Base-by-base conservation (phyloP, 2,329 filamentous ascomycete genomes). In the Chaetothyriales sp. region DNA sequence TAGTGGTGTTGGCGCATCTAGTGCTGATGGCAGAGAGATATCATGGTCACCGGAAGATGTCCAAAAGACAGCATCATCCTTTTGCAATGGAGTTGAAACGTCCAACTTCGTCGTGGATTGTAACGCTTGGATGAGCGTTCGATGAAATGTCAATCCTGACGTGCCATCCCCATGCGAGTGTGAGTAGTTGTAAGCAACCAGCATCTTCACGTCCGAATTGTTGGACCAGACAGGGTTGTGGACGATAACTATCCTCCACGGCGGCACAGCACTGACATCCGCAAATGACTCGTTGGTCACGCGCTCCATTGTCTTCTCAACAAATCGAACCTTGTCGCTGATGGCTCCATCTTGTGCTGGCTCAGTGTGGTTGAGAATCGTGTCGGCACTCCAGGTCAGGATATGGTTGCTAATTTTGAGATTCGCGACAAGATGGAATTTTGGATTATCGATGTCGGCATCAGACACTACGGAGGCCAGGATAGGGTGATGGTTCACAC, bases 91-190 rank as follows among this genome's bases (percentile, higher is more conserved):
- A 1, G 52, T 9, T 18, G 62, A 51, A 4, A 9, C 20, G 22
- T 25, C 22, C 6, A 25, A 25, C 6, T 25, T 25, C 13, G 47
- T 25, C 15, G 44, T 15, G 47, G 29, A 33, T 18, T 48, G 25
- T n/a, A 49, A 25, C 20, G 13, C 60, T 4, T 62, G 19, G 9
- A 72, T 58, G 46, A 75, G 68, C 0, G 68, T 64, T 2, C 58
- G 61, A 51, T 75, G 72, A 51, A 76, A 74, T 4, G 66, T 58
- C 0, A 66, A 49, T 5, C 70, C 71, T 0, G 67, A 68, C 40
- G 64, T 65, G 0, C 72, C 73, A 54, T 76, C 73, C 6, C 68
- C 69, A 45, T 49, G 20, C 8, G 22, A 33, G 9, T 46, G 44
- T 15, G 44, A 46, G 22, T 46, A 46, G 22, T 46, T 46, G 44